Evolutionary conservation across 257 asterid genomes (phyloP), one percentile per base, ranked within the genome.

Genomic region (Nicotiana noctiflora): DNA sequence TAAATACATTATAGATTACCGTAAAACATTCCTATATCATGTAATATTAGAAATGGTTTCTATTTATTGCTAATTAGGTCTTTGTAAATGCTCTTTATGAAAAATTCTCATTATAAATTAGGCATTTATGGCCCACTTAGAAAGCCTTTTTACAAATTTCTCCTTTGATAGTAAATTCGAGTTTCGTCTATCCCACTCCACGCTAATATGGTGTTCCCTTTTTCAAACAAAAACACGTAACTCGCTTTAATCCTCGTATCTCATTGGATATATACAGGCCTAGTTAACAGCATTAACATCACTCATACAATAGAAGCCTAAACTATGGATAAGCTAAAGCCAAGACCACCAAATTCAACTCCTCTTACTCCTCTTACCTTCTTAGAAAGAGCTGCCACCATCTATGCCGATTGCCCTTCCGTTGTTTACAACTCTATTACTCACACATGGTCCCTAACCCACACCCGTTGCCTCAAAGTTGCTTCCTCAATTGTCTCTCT

Each of bases 401-500:
- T 89, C 79, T 93, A 93, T 82, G 89, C 84, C 85, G 94, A 89
- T 76, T 86, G 90, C 85, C 82, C 91, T 27, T 89, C 97, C 1
- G 11, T 93, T 77, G 49, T 93, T 23, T 90, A 90, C 86, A 83
- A 87, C 81, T 18, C 76, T 37, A 80, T 68, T 51, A 65, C 83
- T 32, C 83, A 88, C 84, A 88, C 94, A 2, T 93, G 97, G 97
- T 87, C 94, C 0, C 75, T 88, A 15, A 93, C 94, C 88, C 81
- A 83, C 6, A 59, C 1, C 1, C 83, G 94, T 13, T 91, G 96
- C 84, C 81, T 90, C 44, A 81, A 81, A 15, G 17, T 91, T 12
- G 97, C 97, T 27, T 93, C 96, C 8, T 82, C 94, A 1, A 80
- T 91, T 18, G 85, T 77, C 1, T 87, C 92, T 7, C 7, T 88